Base-by-base conservation (phyloP, 2,329 filamentous ascomycete genomes). In the Didymella glomerata region DNA sequence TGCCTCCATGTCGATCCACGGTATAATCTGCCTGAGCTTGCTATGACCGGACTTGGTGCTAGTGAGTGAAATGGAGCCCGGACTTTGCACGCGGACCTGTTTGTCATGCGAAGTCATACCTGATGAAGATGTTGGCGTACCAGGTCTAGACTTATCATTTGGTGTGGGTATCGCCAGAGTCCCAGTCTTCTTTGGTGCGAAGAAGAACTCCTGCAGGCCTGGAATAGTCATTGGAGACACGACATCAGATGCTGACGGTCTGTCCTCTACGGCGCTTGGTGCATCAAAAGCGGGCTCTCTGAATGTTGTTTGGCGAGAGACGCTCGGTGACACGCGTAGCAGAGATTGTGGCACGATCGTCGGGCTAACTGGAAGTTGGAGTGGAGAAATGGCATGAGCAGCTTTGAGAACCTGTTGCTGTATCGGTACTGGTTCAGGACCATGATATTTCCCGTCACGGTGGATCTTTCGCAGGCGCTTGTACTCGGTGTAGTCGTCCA, bases 401-500 rank as follows among this genome's bases (percentile, higher is more conserved):
- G 13, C 4, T 18, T 28, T 60, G 22, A 34, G 16, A 10, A 28
- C 14, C 11, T 34, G 38, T 9, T 42, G 18, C 8, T 16, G 25
- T 5, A 14, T 16, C 4, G 24, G 42, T 14, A 22, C 7, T 30
- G 27, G 18, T 7, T 22, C 46, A n/a, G 47, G 18, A n/a, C 36
- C 60, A 28, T 57, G 63, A 20, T 46, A 63, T 9, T 54, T 66
- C 0, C 50, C 28, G 3, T 71, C 68, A 5, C 65, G 68, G 20
- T 70, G 45, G 16, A 66, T 16, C 11, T 65, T 74, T 9, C 71
- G 68, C 8, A 81, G 59, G 1, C 79, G 77, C 63, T 83, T 83
- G 70, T 81, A 83, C 49, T 82, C 80, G 5, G 65, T 62, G 55
- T 82, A 83, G 52, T 83, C 81, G 58, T 83, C 81, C 6, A 81